Conservation (phyloP, 441 rosid genomes). For the Dalechampia spathulata region DNA sequence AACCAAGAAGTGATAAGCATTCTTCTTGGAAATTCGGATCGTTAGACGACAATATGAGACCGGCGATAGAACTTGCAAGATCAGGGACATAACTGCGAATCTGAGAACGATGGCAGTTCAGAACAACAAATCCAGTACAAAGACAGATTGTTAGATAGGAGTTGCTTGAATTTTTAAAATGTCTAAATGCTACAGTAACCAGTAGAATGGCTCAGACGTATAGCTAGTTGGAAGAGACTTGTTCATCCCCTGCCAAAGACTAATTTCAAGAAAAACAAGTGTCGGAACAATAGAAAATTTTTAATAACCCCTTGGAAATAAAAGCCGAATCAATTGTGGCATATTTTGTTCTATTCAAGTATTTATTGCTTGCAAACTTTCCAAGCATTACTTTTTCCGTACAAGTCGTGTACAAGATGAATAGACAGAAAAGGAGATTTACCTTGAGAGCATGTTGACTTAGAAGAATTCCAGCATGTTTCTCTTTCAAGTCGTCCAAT, state of each 20-base stretch:
- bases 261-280: too few species aligned
- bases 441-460: constrained; percentile 75
- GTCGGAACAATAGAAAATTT: too few species aligned
- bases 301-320: neutral
- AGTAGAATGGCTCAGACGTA: too few species aligned
- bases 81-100: constrained; percentile 76
- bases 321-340: neutral
- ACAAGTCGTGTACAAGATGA: too few species aligned
- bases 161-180: neutral
- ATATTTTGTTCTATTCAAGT: neutral
- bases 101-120: constrained; percentile 27
- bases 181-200: too few species aligned
- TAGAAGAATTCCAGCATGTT: constrained; percentile 53
- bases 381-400: too few species aligned
- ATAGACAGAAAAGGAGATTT: constrained; percentile 10
- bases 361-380: neutral
- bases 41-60: constrained; percentile 60
- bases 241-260: too few species aligned
- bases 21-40: constrained; percentile 64
- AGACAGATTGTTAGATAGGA: neutral
- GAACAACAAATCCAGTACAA: neutral
- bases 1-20: constrained; percentile 70
- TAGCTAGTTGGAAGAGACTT: too few species aligned
- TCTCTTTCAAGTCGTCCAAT: constrained; percentile 74
- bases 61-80: constrained; percentile 75